Conservation (phyloP, 176 grass and related monocot species). For the Aegilops tauschii region DNA sequence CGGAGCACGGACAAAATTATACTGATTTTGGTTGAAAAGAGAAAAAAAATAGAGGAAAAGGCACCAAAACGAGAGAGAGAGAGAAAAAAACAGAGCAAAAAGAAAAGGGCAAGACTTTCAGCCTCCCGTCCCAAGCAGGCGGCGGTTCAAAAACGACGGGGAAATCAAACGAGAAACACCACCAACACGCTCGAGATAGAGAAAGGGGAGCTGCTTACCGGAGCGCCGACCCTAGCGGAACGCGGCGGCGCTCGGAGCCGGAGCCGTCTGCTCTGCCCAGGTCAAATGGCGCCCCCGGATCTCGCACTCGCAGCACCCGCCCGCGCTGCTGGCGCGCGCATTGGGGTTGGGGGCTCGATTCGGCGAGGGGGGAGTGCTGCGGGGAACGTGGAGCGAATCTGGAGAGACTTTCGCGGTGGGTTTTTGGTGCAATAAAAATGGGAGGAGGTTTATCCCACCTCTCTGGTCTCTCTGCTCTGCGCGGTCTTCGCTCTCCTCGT, state of each 20-base stretch:
- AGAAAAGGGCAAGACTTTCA: background rate
- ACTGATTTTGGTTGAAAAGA: background rate
- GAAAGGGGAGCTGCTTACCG: background rate
- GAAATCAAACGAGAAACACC: background rate
- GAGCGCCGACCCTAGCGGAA: conserved; percentile 10
- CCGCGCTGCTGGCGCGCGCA: background rate
- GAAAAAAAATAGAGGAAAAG: background rate
- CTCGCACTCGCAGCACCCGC: background rate
- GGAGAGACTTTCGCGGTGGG: background rate
- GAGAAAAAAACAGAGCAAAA: background rate
- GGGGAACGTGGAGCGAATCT: conserved; percentile 27
- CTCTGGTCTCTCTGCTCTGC: background rate
- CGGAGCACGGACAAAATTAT: background rate
- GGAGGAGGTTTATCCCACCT: background rate
- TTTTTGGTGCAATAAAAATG: background rate
- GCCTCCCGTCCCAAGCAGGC: background rate
- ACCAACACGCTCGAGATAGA: background rate
- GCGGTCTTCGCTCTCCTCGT: background rate
- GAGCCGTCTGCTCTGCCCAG: background rate
- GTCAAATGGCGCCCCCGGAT: background rate
- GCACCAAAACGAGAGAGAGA: no score
- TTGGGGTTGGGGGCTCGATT: background rate
- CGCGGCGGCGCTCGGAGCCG: background rate
- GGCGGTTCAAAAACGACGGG: background rate
- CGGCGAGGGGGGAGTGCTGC: background rate